phyloP scores from a whole-genome alignment of 306 rosid species.

The Glycine soja region DNA sequence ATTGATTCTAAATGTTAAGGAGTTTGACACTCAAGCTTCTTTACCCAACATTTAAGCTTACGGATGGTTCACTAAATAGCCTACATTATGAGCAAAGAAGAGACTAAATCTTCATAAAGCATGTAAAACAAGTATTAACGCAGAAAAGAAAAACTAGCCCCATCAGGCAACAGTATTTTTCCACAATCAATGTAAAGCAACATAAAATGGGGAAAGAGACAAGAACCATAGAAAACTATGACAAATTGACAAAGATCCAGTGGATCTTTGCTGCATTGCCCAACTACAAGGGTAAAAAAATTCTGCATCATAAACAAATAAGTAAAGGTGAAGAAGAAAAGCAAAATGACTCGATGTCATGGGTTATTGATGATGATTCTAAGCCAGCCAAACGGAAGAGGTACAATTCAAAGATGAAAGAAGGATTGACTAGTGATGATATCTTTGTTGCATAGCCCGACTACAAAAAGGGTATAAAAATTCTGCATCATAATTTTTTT shows the following conservation, averaged over 20 bases:
- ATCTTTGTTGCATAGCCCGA: no score
- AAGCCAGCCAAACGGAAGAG: constrained; percentile 33
- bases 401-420: neutral
- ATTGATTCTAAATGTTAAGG: neutral
- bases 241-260: neutral
- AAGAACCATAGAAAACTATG: neutral
- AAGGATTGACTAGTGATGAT: no score
- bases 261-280: constrained; percentile 17
- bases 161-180: constrained; percentile 9
- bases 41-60: neutral
- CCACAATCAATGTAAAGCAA: constrained; percentile 19
- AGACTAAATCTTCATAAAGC: constrained; percentile 3
- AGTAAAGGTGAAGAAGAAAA: constrained; percentile 41
- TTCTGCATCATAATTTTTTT: no score
- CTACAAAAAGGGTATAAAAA: no score
- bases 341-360: constrained; percentile 17
- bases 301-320: constrained; percentile 6
- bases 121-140: constrained; percentile 12
- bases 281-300: constrained; percentile 19
- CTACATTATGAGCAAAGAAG: constrained; percentile 10
- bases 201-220: neutral
- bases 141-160: neutral
- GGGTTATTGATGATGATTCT: constrained; percentile 32
- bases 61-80: neutral
- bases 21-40: neutral